Base-by-base conservation (phyloP, 768 basidiomycete species). In the Ephemerocybe angulata region DNA sequence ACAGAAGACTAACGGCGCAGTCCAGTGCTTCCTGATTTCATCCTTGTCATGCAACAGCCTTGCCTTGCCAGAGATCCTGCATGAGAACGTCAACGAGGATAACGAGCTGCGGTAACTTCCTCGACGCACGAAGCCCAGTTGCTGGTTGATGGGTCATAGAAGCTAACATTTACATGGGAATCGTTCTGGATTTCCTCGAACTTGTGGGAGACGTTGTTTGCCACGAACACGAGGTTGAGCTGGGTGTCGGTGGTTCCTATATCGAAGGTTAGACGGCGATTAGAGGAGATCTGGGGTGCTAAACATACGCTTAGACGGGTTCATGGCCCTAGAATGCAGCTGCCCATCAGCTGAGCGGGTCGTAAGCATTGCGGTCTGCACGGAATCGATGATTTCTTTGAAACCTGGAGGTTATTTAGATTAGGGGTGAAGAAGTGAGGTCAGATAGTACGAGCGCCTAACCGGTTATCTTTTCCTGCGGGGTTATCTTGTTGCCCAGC, bases 281-380 rank as follows among this genome's bases (percentile, higher is more conserved):
- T 2, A 43, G 29, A 3, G 21, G 17, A 21, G 4, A 25, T n/a
- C 56, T 47, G 42, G 29, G 31, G 1, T 29, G 27, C 12, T 17
- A 19, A 30, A 67, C 84, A 40, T 60, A 89, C 88, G 81, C 35
- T 78, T 73, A n/a, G 81, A 75, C 19, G 87, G 87, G 15, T 79
- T 76, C 93, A 95, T 94, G 24, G 86, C 86, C 53, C 92, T 81
- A 7, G 90, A 83, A 67, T 94, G 92, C 21, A 95, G 68, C 40
- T 80, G 72, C 1, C 90, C 90, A 52, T 82, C 75, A 13, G 77
- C 64, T 17, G 83, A 78, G 33, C 87, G 85, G 13, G 89, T 90
- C 10, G 88, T 88, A 19, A 94, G 71, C 86, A 93, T 90, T 50
- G 86, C 88, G 0, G 80, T 84, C 62, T 81, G 76, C 8, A 85